Conservation (phyloP, 768 basidiomycete species). For the Auriculariales sp. region DNA sequence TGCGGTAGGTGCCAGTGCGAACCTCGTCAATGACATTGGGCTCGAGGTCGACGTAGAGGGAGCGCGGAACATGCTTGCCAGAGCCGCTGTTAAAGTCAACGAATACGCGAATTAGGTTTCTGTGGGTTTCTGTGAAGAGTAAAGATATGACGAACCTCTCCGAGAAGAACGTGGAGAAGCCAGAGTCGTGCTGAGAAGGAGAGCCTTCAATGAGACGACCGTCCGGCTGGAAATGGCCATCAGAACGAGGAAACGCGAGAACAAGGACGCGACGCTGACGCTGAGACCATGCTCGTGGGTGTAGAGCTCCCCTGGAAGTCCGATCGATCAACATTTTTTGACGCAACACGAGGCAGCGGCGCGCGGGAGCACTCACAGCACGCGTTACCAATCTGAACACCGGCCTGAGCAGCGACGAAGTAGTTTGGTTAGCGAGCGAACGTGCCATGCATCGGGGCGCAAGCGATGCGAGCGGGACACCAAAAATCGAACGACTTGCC, state of each 20-base stretch:
- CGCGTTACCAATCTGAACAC: conserved; percentile 95
- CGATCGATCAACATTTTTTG: conserved; percentile 1
- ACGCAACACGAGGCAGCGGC: conserved; percentile 19
- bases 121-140: background rate
- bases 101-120: too few species aligned
- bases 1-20: conserved; percentile 85
- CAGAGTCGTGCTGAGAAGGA: conserved; percentile 62
- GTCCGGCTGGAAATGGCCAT: conserved; percentile 53
- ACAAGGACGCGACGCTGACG: conserved; percentile 34
- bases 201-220: conserved; percentile 77
- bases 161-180: conserved; percentile 99
- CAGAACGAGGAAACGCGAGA: background rate
- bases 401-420: conserved; percentile 96
- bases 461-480: background rate
- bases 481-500: conserved; percentile 51
- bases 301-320: conserved; percentile 98
- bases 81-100: too few species aligned
- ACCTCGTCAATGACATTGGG: conserved; percentile 98
- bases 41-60: conserved; percentile 92
- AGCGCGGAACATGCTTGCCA: conserved; percentile 95
- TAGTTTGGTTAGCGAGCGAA: conserved; percentile 85
- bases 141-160: conserved; percentile 61
- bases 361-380: conserved; percentile 60
- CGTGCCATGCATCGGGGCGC: conserved; percentile 6
- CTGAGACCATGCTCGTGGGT: conserved; percentile 96